Evolutionary conservation across 129 eudicot genomes (phyloP), one percentile per base, ranked within the genome.

Genomic region (Centrapalus pauciflorus): DNA sequence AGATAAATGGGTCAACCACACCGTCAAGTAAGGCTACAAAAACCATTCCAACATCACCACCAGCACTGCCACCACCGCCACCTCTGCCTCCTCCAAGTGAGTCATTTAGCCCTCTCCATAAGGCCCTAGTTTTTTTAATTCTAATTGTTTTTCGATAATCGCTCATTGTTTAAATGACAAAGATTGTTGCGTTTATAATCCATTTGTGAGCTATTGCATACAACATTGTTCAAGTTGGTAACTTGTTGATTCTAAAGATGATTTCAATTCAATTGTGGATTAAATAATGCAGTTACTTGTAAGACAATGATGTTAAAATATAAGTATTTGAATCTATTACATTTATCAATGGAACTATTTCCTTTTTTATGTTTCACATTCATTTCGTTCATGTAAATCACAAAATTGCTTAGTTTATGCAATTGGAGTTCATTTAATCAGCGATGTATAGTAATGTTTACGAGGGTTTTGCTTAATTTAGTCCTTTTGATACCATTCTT

Each of bases 61-160:
- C 84, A 63, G 85, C 75, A 67, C 82, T 37, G 14, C 74, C 69
- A 9, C 61, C 76, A 0, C 72, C 81, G 4, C 81, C 82, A 4
- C 81, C 83, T 63, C 89, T 75, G 77, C 87, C 71, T 24, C 88
- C 90, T 11, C 67, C 81, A 58, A 88, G 98, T 88, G 80, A 85
- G 98, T 80, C 11, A 13, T 4, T 29, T 3, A 0, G 13, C 0
- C 66, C 52, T 14, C 29, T 57, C 58, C 3, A 43, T 7, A 17
- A 38, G 45, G 41, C 49, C 24, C 41, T 34, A 9, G 29, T 35
- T n/a, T n/a, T 45, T 55, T 55, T 5, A 23, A 56, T 56, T 57
- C 19, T 11, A 14, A 29, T 57, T 41, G 14, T 16, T 57, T 16
- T 16, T 16, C 40, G 25, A 32, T n/a, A 13, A 57, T 13, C 7